Evolutionary conservation across 305 asterid genomes (phyloP).

Genomic region (Stenogyne calaminthoides): DNA sequence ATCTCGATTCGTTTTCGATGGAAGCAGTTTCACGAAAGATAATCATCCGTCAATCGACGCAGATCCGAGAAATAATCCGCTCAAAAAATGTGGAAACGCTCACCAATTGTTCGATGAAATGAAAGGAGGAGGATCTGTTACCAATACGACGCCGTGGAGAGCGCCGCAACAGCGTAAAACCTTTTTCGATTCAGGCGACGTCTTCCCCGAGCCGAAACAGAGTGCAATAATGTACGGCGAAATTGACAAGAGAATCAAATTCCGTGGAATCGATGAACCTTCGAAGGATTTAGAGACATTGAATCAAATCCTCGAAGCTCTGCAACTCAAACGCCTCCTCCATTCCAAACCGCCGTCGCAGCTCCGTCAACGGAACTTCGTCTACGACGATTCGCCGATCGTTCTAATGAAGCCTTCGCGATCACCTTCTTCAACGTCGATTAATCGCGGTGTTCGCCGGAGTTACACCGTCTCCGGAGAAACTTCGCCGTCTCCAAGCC

Average conservation of each 20-base stretch:
- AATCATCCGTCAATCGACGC: conserved; percentile 16
- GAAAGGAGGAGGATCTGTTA: conserved; percentile 19
- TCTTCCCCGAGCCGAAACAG: conserved; percentile 80
- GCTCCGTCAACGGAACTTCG: conserved; percentile 46
- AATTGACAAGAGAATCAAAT: conserved; percentile 60
- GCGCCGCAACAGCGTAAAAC: conserved; percentile 57
- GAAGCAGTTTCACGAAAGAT: conserved; percentile 25
- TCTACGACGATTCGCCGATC: conserved; percentile 62
- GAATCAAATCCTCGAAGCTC: conserved; percentile 90
- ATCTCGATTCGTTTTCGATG: conserved; percentile 47
- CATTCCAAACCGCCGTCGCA: conserved; percentile 54
- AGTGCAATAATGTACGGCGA: conserved; percentile 54
- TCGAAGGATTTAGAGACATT: conserved; percentile 77
- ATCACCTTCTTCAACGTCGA: conserved; percentile 34
- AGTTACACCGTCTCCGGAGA: conserved; percentile 47
- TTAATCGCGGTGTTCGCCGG: conserved; percentile 44
- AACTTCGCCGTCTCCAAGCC: conserved; percentile 48
- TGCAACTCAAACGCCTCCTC: conserved; percentile 88
- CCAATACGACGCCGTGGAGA: conserved; percentile 48
- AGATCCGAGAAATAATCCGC: conserved; percentile 40
- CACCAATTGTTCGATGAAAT: conserved; percentile 41
- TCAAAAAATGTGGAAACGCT: conserved; percentile 24
- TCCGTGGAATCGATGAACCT: conserved; percentile 73
- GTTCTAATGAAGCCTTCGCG: conserved; percentile 55
- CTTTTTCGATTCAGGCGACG: conserved; percentile 67